Conservation (phyloP, 2,329 filamentous ascomycete species). For the Penicillium sp. region DNA sequence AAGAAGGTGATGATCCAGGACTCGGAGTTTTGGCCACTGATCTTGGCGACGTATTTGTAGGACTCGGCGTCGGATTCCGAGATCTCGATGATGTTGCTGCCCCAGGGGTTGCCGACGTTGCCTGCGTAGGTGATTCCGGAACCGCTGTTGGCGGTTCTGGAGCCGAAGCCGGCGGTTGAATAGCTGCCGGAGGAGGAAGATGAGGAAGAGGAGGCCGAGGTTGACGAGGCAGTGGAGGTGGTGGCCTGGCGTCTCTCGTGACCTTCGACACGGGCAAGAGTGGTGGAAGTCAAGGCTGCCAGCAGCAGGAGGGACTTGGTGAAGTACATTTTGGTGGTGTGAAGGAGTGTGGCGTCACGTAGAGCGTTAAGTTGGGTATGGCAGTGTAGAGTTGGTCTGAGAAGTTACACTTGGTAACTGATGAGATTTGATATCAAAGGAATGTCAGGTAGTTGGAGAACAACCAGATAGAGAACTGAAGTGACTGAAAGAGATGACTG, state of each 20-base stretch:
- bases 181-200: constrained; percentile 23
- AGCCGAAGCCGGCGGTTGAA: constrained; percentile 41
- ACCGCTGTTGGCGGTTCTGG: constrained; percentile 29
- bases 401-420: constrained; percentile 16
- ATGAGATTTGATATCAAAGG: constrained; percentile 10
- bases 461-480: neutral
- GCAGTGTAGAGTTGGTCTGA: neutral
- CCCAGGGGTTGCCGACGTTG: constrained; percentile 46
- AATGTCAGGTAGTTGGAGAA: constrained; percentile 14
- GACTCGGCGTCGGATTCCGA: constrained; percentile 31
- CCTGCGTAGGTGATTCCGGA: constrained; percentile 39
- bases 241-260: constrained; percentile 27
- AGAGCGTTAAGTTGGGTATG: constrained; percentile 14
- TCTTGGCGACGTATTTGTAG: constrained; percentile 45
- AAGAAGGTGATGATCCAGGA: constrained; percentile 45
- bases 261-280: constrained; percentile 28
- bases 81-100: constrained; percentile 47
- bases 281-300: constrained; percentile 34
- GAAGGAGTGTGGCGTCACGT: constrained; percentile 17
- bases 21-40: constrained; percentile 39
- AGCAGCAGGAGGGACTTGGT: constrained; percentile 37
- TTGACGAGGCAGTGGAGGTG: constrained; percentile 5
- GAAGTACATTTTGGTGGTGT: constrained; percentile 34
- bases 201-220: constrained; percentile 14
- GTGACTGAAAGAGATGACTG: neutral